These are phyloP conservation scores for Anastatica hierochuntica DNA, from an alignment of 345 rosid species.

Conservation along the genomic window DNA sequence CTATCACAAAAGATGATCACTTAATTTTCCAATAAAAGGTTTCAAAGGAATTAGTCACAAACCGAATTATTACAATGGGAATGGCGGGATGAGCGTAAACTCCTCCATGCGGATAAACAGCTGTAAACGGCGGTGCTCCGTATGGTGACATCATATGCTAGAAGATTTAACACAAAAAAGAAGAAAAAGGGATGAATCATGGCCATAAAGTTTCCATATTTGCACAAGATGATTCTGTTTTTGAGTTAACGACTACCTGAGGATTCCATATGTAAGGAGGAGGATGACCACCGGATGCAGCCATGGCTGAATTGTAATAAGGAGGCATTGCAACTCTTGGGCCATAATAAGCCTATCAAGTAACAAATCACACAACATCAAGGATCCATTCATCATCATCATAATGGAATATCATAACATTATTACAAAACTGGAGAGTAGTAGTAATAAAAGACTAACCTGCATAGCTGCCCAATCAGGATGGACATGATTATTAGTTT, in stretches of 20 bases:
- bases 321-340: conserved; percentile 67
- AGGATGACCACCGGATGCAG: conserved; percentile 60
- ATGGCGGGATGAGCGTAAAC: conserved; percentile 83
- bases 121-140: conserved; percentile 68
- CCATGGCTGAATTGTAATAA: conserved; percentile 61
- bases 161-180: conserved; percentile 14
- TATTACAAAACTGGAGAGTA: neutral
- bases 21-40: too few relatives aligned
- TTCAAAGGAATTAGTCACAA: neutral
- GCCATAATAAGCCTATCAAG: conserved; percentile 79
- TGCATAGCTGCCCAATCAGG: conserved; percentile 94
- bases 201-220: too few relatives aligned
- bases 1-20: conserved; percentile 11
- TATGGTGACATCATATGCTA: conserved; percentile 89
- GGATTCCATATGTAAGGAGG: conserved; percentile 93
- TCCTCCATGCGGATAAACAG: conserved; percentile 74
- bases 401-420: neutral
- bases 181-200: neutral
- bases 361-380: neutral
- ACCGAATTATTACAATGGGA: conserved; percentile 38
- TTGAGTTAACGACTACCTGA: conserved; percentile 32
- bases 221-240: neutral
- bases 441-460: conserved; percentile 31
- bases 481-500: conserved; percentile 56
- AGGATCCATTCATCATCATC: neutral